Evolutionary conservation across 768 basidiomycete genomes (phyloP).

Genomic region (Russula compacta): DNA sequence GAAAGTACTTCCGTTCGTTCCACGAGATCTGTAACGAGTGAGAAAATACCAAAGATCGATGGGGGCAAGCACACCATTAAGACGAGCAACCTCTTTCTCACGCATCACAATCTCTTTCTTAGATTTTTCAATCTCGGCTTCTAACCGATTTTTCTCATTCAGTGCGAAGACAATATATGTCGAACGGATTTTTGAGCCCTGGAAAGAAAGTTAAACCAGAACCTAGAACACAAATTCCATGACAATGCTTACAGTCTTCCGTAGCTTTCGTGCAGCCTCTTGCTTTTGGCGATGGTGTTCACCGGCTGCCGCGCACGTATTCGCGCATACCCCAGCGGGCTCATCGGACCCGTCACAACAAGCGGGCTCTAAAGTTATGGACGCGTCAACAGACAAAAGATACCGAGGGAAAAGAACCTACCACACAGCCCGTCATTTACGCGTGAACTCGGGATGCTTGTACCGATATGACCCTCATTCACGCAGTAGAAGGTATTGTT

Average conservation of each 20-base stretch:
- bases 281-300: constrained; percentile 54
- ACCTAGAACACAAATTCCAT: neutral
- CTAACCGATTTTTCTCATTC: constrained; percentile 81
- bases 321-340: constrained; percentile 63
- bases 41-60: neutral
- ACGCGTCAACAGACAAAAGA: constrained; percentile 15
- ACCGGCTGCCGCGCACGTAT: constrained; percentile 71
- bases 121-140: constrained; percentile 47
- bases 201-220: constrained; percentile 5
- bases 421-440: constrained; percentile 94
- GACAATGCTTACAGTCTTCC: constrained; percentile 55
- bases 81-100: constrained; percentile 63
- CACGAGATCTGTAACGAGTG: constrained; percentile 52
- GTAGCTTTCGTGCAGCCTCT: constrained; percentile 68
- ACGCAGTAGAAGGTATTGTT: constrained; percentile 71
- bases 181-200: constrained; percentile 89
- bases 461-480: constrained; percentile 84
- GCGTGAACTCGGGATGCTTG: constrained; percentile 65
- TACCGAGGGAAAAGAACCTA: constrained; percentile 30
- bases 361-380: constrained; percentile 51
- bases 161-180: constrained; percentile 82
- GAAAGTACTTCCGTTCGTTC: constrained; percentile 72
- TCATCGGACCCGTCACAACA: constrained; percentile 99
- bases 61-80: constrained; percentile 44
- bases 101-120: constrained; percentile 49